Evolutionary conservation across 257 asterid genomes (phyloP), one percentile per base, ranked within the genome.

Genomic region (Buddleja alternifolia): DNA sequence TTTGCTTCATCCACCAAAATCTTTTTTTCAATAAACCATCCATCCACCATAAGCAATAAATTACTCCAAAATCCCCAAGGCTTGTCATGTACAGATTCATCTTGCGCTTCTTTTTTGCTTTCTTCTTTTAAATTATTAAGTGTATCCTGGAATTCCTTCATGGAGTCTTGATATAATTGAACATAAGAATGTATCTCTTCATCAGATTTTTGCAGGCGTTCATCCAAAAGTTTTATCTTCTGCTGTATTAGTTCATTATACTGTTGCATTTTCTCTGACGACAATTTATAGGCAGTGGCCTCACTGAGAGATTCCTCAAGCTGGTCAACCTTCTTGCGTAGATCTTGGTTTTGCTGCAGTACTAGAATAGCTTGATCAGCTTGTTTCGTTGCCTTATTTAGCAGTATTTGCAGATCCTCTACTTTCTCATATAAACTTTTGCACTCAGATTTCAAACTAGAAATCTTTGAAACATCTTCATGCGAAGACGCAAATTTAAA

Each of bases 21-120:
- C 84, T 93, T 93, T 78, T 87, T 90, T 73, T 93, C 99, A 44
- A 93, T 85, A 66, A 77, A 82, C 99, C 99, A 93, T 57, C 96
- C 96, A 75, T 93, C 99, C 64, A 90, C 92, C 88, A 80, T 83
- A 55, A 93, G 86, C 84, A 93, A 73, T 75, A 93, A 78, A 50
- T 69, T 73, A 77, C 97, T 90, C 99, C 97, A 93, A 78, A 85
- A 87, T 66, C 82, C 93, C 69, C 36, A 52, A 71, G 96, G 96
- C 79, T 81, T 90, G 64, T 88, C 95, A 16, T 73, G 59, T 39
- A 79, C 81, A 70, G 82, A 73, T 69, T 76, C 84, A 69, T 74
- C 79, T 60, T 70, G 69, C 63, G 54, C 78, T 74, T 58, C 75
- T 71, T 73, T 86, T 75, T 81, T 80, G 81, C 86, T 80, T 83